These are phyloP conservation scores for Cadophora sp. DNA, from an alignment of 2,329 filamentous ascomycete genomes.

Conservation along the genomic window DNA sequence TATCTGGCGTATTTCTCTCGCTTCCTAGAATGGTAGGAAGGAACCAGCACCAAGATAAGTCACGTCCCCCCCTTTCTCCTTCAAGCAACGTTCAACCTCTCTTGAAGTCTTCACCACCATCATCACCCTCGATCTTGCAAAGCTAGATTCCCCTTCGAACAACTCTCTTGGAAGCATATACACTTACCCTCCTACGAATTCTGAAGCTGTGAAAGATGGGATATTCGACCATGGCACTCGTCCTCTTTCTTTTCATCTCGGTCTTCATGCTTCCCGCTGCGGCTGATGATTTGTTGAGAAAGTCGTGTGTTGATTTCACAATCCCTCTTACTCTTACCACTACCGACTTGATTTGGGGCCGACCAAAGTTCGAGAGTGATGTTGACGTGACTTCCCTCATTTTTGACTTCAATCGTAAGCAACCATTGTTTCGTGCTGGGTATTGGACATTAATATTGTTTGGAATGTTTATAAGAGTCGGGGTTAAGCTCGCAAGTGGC, in stretches of 20 bases:
- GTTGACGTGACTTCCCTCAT: background rate
- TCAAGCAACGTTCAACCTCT: background rate
- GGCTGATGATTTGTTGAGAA: background rate
- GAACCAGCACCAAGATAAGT: background rate
- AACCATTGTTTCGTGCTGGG: too few species aligned
- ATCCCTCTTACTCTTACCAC: background rate
- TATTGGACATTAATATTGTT: too few species aligned
- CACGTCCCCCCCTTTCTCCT: background rate
- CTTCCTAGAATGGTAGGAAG: background rate
- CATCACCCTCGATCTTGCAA: background rate
- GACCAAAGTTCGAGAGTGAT: background rate
- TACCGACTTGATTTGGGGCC: conserved; percentile 7
- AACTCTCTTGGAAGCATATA: background rate
- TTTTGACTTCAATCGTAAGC: background rate
- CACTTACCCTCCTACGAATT: background rate
- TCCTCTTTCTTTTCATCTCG: background rate
- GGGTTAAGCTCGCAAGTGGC: too few species aligned
- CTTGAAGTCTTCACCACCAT: background rate
- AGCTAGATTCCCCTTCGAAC: background rate
- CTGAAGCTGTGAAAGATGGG: background rate
- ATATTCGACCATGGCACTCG: background rate
- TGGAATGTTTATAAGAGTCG: too few species aligned
- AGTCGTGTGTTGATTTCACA: conserved; percentile 1
- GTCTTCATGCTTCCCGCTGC: background rate
- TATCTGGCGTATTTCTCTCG: background rate